Evolutionary conservation across 2,329 filamentous ascomycete species (phyloP), one percentile per base, ranked within the genome.

Genomic region (Helotiales sp.): DNA sequence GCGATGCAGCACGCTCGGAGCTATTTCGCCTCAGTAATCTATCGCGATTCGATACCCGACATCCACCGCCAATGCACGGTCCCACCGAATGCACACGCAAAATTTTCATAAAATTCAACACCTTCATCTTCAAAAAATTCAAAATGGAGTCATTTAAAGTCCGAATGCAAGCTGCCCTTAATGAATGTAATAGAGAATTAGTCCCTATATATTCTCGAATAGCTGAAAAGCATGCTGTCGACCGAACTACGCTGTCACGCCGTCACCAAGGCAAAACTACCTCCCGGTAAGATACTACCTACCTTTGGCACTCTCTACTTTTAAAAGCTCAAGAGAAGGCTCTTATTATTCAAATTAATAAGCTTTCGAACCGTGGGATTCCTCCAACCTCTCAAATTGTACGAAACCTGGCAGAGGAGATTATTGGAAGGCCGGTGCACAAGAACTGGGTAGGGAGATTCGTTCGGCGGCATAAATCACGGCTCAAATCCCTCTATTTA

Each of bases 361-460:
- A 42, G 9, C 38, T 59, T 13, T 56, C 33, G 15, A 34, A 56
- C 15, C 36, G 48, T 25, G 38, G 46, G 27, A 55, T 61, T 30
- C 59, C 42, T 53, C 51, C 53, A 27, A 62, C 59, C 2, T 40
- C 19, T 54, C 13, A 30, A 44, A 59, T 62, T 17, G 59, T 62
- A 8, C 51, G 52, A 24, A 59, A 56, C 33, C 24, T 62, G 2
- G 57, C 53, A 33, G 53, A 62, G 25, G 59, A 62, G 55, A 55
- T 62, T n/a, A 40, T 15, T 5, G 49, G 54, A 29, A 22, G 27
- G 2, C 2, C n/a, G 13, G 24, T 62, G 5, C 38, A 36, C 2
- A 62, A 62, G 57, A 62, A 62, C 31, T 62, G 50, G 53, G 33
- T 24, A 2, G 52, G 9, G 6, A 10, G n/a, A 13, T 61, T 61